Evolutionary conservation across 2,329 filamentous ascomycete species (phyloP).

Genomic region (Malbranchea zuffiana): DNA sequence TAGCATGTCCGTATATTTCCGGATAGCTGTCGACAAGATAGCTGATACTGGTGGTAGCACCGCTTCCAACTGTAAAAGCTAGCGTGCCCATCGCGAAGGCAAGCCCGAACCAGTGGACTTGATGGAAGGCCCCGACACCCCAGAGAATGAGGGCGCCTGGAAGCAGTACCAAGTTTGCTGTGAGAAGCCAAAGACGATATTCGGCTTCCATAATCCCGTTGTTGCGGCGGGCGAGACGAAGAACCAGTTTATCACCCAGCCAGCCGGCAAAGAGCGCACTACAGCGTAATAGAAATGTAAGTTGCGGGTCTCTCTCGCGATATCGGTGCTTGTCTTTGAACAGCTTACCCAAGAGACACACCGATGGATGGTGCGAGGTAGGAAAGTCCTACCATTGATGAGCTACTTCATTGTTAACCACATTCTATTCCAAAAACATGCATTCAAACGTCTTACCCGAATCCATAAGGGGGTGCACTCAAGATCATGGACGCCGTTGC

Average conservation of each 20-base stretch:
- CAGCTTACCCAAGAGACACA: not conserved
- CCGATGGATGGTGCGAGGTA: not conserved
- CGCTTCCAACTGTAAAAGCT: slow-evolving; percentile 35
- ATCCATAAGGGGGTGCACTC: not conserved
- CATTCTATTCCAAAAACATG: no score
- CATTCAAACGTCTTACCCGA: not conserved
- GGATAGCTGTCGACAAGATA: slow-evolving; percentile 43
- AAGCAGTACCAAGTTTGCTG: slow-evolving; percentile 9
- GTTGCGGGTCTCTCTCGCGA: no score
- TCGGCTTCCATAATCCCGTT: slow-evolving; percentile 36
- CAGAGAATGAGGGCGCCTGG: slow-evolving; percentile 12
- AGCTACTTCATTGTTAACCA: no score
- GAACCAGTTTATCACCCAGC: not conserved
- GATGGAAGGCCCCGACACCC: slow-evolving; percentile 40
- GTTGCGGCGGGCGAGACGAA: slow-evolving; percentile 19
- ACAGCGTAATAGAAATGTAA: no score
- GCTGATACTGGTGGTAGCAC: slow-evolving; percentile 34
- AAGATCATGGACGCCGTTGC: not conserved
- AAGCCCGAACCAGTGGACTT: slow-evolving; percentile 41
- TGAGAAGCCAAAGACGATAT: slow-evolving; percentile 29
- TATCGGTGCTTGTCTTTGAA: no score
- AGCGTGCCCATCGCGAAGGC: slow-evolving; percentile 41
- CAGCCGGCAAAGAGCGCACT: not conserved
- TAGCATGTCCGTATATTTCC: slow-evolving; percentile 39
- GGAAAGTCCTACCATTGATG: not conserved